Base-by-base conservation (phyloP, 2,329 filamentous ascomycete genomes). In the Fusarium napiforme region DNA sequence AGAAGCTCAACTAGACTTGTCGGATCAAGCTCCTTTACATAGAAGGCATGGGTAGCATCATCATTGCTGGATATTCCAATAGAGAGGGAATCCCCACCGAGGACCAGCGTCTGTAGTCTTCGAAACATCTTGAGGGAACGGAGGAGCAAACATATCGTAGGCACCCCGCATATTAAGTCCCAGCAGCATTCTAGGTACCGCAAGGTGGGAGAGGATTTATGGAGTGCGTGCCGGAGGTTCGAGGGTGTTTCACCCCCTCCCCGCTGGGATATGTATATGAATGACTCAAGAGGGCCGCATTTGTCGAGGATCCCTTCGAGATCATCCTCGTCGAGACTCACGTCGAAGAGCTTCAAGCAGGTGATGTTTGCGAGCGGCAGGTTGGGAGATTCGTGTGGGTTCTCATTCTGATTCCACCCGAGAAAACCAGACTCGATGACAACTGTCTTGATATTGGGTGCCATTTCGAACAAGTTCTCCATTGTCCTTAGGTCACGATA, bases 231-330 rank as follows among this genome's bases (percentile, higher is more conserved):
- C 4, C 12, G 2, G 10, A 60, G 9, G 23, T 6, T 16, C 4
- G 0, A 2, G 9, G 32, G 49, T 3, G 0, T 32, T 2, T 1
- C 4, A 34, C 3, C 7, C 4, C 10, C 5, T 23, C 2, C 5
- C 2, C 3, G 7, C 21, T 34, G 21, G 30, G 2, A 2, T 34
- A 34, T 10, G 36, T 21, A 21, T 21, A 42, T 26, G n/a, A 60
- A 60, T 14, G 36, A 39, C 18, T 42, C 36, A 3, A 60, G 18
- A 15, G 30, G 58, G 7, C 8, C 7, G 14, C 58, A 60, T 5
- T 3, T 23, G 1, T n/a, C 6, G 12, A 40, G 12, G 16, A 50
- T 9, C 30, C 4, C 11, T 32, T 32, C 30, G 30, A 32, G 30
- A 32, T 4, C 30, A 32, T 32, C 4, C 30, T 11, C 5, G 4